Conservation (phyloP, 306 rosid genomes). For the Neltuma alba region DNA sequence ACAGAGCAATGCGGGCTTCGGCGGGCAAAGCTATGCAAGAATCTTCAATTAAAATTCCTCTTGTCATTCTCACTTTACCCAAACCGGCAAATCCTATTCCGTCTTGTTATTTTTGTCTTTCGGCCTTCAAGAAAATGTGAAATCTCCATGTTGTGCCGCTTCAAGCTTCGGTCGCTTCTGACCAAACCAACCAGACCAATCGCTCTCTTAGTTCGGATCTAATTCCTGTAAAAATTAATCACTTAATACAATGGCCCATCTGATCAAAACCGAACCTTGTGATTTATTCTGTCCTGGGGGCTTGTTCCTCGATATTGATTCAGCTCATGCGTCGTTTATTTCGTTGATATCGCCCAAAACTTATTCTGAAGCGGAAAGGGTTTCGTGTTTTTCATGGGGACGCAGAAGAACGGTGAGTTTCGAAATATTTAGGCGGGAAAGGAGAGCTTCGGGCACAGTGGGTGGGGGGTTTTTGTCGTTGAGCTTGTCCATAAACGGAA, state of each 20-base stretch:
- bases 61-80: slow-evolving; percentile 30
- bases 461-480: slow-evolving; percentile 59
- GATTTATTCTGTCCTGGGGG: slow-evolving; percentile 65
- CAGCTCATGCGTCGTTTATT: slow-evolving; percentile 56
- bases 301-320: slow-evolving; percentile 62
- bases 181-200: background rate
- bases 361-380: slow-evolving; percentile 29
- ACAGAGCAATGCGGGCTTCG: slow-evolving; percentile 12
- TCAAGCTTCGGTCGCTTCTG: background rate
- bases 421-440: slow-evolving; percentile 29
- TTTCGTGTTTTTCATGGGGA: slow-evolving; percentile 36
- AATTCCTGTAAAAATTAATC: background rate
- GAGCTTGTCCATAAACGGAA: slow-evolving; percentile 69
- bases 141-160: slow-evolving; percentile 27
- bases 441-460: slow-evolving; percentile 5
- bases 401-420: slow-evolving; percentile 33
- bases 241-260: slow-evolving; percentile 43
- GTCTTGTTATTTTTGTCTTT: slow-evolving; percentile 1
- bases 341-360: slow-evolving; percentile 40
- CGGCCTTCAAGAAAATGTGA: slow-evolving; percentile 2
- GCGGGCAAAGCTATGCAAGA: slow-evolving; percentile 51
- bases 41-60: slow-evolving; percentile 2
- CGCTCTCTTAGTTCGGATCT: slow-evolving; percentile 11
- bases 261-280: slow-evolving; percentile 46
- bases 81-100: background rate